phyloP scores from a whole-genome alignment of 2,329 filamentous ascomycete species.

The Pezicula neosporulosa region DNA sequence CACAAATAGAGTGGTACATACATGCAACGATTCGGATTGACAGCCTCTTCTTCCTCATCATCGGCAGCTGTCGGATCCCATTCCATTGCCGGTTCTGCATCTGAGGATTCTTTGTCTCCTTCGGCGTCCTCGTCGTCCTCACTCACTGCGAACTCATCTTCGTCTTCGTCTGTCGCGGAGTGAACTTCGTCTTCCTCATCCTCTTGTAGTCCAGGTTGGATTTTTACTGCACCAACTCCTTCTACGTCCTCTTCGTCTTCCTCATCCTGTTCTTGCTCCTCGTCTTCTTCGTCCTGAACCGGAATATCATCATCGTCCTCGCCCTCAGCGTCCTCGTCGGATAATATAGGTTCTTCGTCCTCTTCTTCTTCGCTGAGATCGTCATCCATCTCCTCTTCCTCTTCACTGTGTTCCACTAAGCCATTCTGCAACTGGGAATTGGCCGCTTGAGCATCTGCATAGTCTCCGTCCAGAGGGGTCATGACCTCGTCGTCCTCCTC shows the following conservation, averaged over 20 bases:
- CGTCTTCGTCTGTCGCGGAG: slow-evolving; percentile 20
- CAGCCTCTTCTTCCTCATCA: slow-evolving; percentile 50
- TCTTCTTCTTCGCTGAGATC: slow-evolving; percentile 27
- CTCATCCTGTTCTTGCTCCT: slow-evolving; percentile 36
- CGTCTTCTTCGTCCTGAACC: slow-evolving; percentile 34
- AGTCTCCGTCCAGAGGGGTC: slow-evolving; percentile 21
- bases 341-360: slow-evolving; percentile 27
- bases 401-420: slow-evolving; percentile 14
- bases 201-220: slow-evolving; percentile 24
- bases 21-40: slow-evolving; percentile 60
- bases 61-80: slow-evolving; percentile 50
- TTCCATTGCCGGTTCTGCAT: slow-evolving; percentile 55
- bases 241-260: slow-evolving; percentile 36
- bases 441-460: slow-evolving; percentile 27
- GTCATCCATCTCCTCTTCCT: slow-evolving; percentile 12
- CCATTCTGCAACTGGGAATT: slow-evolving; percentile 30
- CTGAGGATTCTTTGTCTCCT: slow-evolving; percentile 49
- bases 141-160: slow-evolving; percentile 25
- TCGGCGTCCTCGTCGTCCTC: slow-evolving; percentile 43
- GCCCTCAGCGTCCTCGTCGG: slow-evolving; percentile 34
- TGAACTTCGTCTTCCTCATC: slow-evolving; percentile 36
- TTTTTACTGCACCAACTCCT: slow-evolving; percentile 30
- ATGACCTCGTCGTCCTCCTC: slow-evolving; percentile 29
- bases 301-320: slow-evolving; percentile 26
- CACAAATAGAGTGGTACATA: slow-evolving; percentile 38